Evolutionary conservation across 2,329 filamentous ascomycete species (phyloP).

Genomic region (Trichoderma asperellum): DNA sequence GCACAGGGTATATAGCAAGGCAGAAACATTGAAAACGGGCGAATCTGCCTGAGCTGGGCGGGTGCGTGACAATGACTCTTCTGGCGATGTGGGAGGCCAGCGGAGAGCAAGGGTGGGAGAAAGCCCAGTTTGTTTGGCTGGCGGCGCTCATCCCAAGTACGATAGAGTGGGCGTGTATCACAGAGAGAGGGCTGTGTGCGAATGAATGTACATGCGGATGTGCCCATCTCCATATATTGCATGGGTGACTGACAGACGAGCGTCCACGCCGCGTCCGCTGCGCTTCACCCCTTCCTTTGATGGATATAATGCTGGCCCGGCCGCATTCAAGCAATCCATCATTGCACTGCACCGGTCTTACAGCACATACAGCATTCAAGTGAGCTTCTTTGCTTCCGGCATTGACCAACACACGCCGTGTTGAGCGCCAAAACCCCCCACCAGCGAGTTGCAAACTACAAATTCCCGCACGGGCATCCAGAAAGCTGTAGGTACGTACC

Average conservation of each 20-base stretch:
- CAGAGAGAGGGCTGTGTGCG: background rate
- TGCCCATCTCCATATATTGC: background rate
- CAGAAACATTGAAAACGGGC: background rate
- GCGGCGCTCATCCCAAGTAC: background rate
- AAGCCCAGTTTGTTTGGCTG: slow-evolving; percentile 3
- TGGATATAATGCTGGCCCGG: background rate
- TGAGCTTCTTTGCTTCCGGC: background rate
- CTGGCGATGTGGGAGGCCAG: slow-evolving; percentile 1
- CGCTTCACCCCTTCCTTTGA: background rate
- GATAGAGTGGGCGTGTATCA: background rate
- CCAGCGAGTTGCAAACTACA: background rate
- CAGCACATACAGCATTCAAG: background rate
- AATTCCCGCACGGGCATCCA: background rate
- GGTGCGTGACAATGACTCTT: background rate
- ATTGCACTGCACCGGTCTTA: background rate
- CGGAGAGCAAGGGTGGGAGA: background rate
- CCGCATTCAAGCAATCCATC: background rate
- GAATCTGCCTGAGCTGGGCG: background rate
- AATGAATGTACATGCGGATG: background rate
- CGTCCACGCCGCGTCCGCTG: background rate
- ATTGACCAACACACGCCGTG: background rate
- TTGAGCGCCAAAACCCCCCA: background rate
- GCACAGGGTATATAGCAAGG: background rate
- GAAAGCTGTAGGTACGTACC: background rate
- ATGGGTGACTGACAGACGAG: background rate